Evolutionary conservation across 2,329 filamentous ascomycete species (phyloP).

Genomic region (Dissoconium aciculare): DNA sequence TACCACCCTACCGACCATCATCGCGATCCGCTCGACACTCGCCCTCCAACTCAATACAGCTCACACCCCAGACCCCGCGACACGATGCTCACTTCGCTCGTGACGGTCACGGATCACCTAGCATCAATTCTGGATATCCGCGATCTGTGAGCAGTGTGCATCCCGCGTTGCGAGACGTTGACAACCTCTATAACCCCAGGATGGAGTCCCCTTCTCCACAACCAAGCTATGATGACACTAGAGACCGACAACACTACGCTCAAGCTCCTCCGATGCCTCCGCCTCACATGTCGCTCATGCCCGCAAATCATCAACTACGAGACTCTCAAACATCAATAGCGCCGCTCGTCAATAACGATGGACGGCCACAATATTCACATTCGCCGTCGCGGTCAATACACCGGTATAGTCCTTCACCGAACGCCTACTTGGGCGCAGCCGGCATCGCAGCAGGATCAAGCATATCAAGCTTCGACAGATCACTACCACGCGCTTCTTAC

Average conservation of each 20-base stretch:
- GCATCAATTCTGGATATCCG: no score
- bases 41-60: no score
- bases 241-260: conserved; percentile 6
- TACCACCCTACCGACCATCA: no score
- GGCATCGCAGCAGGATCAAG: conserved; percentile 6
- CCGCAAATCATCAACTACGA: conserved; percentile 11
- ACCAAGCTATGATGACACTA: conserved; percentile 6
- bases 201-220: conserved; percentile 13
- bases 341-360: conserved; percentile 13
- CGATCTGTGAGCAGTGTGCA: conserved; percentile 16
- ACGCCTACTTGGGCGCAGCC: conserved; percentile 1
- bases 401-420: conserved; percentile 5
- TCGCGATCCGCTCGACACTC: no score
- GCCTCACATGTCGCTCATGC: conserved; percentile 5
- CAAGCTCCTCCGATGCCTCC: conserved; percentile 7
- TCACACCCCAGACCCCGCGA: no score
- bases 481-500: conserved; percentile 11
- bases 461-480: conserved; percentile 7
- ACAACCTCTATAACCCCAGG: conserved; percentile 15
- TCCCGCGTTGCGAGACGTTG: conserved; percentile 16
- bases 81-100: no score
- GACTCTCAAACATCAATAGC: conserved; percentile 16
- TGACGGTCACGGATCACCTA: no score
- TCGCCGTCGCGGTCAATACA: conserved; percentile 7
- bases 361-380: conserved; percentile 6